Evolutionary conservation across 2,329 filamentous ascomycete genomes (phyloP), one percentile per base, ranked within the genome.

Genomic region (Amphichorda felina): DNA sequence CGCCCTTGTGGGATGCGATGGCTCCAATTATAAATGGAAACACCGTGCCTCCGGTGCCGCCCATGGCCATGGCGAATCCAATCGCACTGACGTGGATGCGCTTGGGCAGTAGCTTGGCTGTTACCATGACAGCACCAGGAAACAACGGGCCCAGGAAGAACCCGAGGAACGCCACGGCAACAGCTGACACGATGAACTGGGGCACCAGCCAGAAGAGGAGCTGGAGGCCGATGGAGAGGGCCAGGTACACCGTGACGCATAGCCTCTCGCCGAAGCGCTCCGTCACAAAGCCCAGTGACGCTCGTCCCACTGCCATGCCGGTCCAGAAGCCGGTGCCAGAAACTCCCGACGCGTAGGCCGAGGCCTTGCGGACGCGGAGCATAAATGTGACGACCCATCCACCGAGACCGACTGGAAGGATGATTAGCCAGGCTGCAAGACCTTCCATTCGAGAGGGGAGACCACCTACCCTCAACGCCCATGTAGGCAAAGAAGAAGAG

Each of bases 301-400:
- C 61, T 2, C 82, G 64, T 0, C 82, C 82, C 0, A 80, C 54
- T 0, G 81, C 83, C 47, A 86, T 71, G 1, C 82, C 82, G n/a
- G 81, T 69, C 82, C 82, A 88, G 56, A 85, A 88, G 0, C 81
- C 82, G 0, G 81, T 82, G 0, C 72, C 75, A 0, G 74, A 75
- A 55, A 84, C 78, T 18, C 82, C 82, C n/a, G 76, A 76, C 0
- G 74, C 72, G 45, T 84, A 85, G 0, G 72, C 56, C 2, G 59
- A 66, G 1, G 75, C 81, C 5, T 77, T 58, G 11, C 83, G 70
- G 8, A 84, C 75, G 10, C 72, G 69, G 5, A 84, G 72, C 80
- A 88, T 87, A 51, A 88, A 87, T 0, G 76, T 78, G 24, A 85
- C 78, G 24, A 88, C 76, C 83, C 83, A 89, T 4, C 83, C 83